Evolutionary conservation across 805 yeast genomes (phyloP).

Genomic region (Candida caryicola): DNA sequence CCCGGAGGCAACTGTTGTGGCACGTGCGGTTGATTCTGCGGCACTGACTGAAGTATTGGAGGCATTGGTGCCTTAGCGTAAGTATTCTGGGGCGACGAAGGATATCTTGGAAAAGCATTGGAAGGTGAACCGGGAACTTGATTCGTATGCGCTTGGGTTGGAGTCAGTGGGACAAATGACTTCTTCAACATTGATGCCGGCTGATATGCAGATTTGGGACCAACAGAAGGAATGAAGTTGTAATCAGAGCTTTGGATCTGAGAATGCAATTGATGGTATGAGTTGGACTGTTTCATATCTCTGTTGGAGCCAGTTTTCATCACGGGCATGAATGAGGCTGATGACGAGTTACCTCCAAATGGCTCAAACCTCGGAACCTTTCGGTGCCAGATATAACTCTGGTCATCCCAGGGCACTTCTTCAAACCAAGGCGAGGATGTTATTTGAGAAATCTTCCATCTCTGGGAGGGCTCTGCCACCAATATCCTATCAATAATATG

Average conservation of each 20-base stretch:
- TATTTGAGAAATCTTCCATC: conserved; percentile 34
- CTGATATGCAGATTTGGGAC: conserved; percentile 28
- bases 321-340: conserved; percentile 17
- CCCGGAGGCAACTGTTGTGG: no score
- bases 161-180: not conserved
- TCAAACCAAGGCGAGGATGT: conserved; percentile 36
- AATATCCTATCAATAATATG: conserved; percentile 32
- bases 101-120: conserved; percentile 3
- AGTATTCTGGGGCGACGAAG: conserved; percentile 2
- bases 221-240: conserved; percentile 31
- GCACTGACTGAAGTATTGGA: no score
- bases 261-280: conserved; percentile 38
- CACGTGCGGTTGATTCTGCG: no score
- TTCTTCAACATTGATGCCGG: conserved; percentile 36
- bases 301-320: conserved; percentile 37
- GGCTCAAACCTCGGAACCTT: conserved; percentile 30
- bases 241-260: conserved; percentile 36
- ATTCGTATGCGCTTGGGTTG: not conserved
- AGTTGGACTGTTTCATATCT: conserved; percentile 34
- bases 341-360: conserved; percentile 10
- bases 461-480: conserved; percentile 28
- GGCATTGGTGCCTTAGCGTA: not conserved
- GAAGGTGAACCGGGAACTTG: not conserved
- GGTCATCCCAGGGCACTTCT: conserved; percentile 40
- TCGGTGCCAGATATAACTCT: conserved; percentile 36